These are phyloP conservation scores for Rasamsonia emersonii DNA, from an alignment of 2,329 filamentous ascomycete species.

Conservation along the genomic window DNA sequence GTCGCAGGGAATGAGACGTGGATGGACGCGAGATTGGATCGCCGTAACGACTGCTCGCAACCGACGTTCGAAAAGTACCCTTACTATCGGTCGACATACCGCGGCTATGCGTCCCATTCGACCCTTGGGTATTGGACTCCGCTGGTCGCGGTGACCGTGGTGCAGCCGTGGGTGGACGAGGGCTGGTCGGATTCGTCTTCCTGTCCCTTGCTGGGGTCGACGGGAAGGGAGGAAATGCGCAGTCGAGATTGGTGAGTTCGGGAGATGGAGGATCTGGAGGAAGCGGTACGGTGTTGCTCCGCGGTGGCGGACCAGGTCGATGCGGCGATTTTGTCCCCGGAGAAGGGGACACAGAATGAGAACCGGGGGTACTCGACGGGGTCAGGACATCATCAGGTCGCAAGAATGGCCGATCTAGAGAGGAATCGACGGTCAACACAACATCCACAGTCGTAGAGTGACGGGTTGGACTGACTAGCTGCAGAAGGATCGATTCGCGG, in stretches of 20 bases:
- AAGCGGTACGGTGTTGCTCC: constrained; percentile 32
- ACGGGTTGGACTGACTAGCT: constrained; percentile 45
- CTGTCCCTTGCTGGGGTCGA: neutral
- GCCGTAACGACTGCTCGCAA: constrained; percentile 31
- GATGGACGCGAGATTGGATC: constrained; percentile 20
- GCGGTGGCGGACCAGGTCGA: constrained; percentile 18
- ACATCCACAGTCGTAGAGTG: neutral
- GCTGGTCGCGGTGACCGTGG: constrained; percentile 7
- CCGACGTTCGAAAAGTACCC: constrained; percentile 33
- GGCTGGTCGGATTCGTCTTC: neutral
- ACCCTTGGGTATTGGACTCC: neutral
- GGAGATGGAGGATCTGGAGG: constrained; percentile 35
- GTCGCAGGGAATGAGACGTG: constrained; percentile 19
- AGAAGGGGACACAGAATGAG: constrained; percentile 54
- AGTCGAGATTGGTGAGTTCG: constrained; percentile 42
- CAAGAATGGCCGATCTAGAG: constrained; percentile 33
- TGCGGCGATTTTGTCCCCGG: constrained; percentile 38
- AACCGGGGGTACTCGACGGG: constrained; percentile 54
- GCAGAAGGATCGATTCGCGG: constrained; percentile 48
- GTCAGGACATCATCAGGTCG: constrained; percentile 51
- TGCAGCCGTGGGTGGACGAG: constrained; percentile 3
- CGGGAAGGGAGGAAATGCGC: constrained; percentile 47
- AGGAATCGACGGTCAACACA: neutral
- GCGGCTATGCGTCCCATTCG: constrained; percentile 11
- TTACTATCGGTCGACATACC: constrained; percentile 24